Base-by-base conservation (phyloP, 805 yeast genomes). In the Kodamaea restingae region DNA sequence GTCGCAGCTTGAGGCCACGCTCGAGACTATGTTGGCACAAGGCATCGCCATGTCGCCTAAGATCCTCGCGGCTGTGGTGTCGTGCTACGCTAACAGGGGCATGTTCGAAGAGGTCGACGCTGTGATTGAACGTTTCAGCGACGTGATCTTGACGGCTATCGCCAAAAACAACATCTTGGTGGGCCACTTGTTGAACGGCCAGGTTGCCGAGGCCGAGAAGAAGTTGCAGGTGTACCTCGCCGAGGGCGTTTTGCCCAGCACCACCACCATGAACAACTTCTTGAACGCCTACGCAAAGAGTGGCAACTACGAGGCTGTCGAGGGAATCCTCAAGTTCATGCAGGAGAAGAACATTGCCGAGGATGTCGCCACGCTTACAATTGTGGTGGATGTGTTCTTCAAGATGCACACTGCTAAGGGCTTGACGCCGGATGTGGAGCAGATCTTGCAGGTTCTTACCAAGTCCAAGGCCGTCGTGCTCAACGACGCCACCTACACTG, bases 311-410 rank as follows among this genome's bases (percentile, higher is more conserved):
- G 65, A 65, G 34, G 81, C 81, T 3, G 63, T 65, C n/a, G 66
- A 63, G n/a, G 63, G 76, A 10, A 56, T 82, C 30, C 61, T 65
- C 18, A 43, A 68, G 24, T 62, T 63, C 42, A 72, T 80, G 76
- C 54, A 51, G 28, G 55, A 54, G 22, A 42, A 61, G 18, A 54
- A 61, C 3, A 56, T 81, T 17, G 50, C 65, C 26, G 82, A 83
- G 18, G 85, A 80, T 53, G 66, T 78, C 33, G 78, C 78, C 12
- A 81, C 90, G 2, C 76, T 76, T 58, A 73, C 88, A 3, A 71
- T 75, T 25, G 60, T 81, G 17, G 67, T 81, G 38, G 80, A 81
- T 49, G 58, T 71, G 38, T 65, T 71, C 46, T 67, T 81, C 60
- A 77, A 76, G 52, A 41, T 60, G 25, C 62, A 68, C 24, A 59